Evolutionary conservation across 2,329 filamentous ascomycete species (phyloP).

Genomic region (Tolypocladium tropicale): DNA sequence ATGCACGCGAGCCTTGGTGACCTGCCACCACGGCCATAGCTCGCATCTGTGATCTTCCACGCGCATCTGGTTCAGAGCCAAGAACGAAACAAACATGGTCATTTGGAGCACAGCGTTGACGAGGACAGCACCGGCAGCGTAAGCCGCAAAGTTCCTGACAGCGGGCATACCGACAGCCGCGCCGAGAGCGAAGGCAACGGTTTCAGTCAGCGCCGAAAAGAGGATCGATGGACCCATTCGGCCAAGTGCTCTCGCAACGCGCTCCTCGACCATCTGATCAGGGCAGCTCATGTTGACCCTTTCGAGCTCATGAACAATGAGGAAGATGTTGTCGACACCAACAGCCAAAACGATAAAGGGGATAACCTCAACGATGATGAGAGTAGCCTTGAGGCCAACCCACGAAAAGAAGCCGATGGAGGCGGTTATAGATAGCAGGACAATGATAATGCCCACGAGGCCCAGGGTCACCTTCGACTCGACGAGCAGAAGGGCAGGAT

Average conservation of each 20-base stretch:
- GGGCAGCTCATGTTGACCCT: conserved; percentile 86
- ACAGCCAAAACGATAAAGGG: conserved; percentile 94
- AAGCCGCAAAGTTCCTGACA: conserved; percentile 92
- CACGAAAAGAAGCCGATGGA: conserved; percentile 94
- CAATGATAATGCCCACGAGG: conserved; percentile 89
- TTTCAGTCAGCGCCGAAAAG: conserved; percentile 90
- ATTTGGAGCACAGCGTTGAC: conserved; percentile 96
- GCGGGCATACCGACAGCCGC: conserved; percentile 96
- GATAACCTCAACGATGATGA: conserved; percentile 98
- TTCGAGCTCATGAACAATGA: conserved; percentile 97
- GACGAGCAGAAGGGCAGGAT: conserved; percentile 76
- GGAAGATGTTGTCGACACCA: conserved; percentile 96
- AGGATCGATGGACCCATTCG: conserved; percentile 96
- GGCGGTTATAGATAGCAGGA: conserved; percentile 92
- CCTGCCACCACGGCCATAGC: conserved; percentile 80
- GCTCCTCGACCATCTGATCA: conserved; percentile 76
- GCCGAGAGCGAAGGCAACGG: conserved; percentile 82
- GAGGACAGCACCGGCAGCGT: conserved; percentile 90
- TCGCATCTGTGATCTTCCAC: conserved; percentile 85
- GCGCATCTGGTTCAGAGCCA: conserved; percentile 82
- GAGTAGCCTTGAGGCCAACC: conserved; percentile 80
- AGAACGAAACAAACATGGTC: conserved; percentile 90
- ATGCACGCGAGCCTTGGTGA: conserved; percentile 63
- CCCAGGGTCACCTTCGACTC: conserved; percentile 96
- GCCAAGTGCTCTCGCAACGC: conserved; percentile 80